These are phyloP conservation scores for Mycena rosella DNA, from an alignment of 768 basidiomycete genomes.

Conservation along the genomic window DNA sequence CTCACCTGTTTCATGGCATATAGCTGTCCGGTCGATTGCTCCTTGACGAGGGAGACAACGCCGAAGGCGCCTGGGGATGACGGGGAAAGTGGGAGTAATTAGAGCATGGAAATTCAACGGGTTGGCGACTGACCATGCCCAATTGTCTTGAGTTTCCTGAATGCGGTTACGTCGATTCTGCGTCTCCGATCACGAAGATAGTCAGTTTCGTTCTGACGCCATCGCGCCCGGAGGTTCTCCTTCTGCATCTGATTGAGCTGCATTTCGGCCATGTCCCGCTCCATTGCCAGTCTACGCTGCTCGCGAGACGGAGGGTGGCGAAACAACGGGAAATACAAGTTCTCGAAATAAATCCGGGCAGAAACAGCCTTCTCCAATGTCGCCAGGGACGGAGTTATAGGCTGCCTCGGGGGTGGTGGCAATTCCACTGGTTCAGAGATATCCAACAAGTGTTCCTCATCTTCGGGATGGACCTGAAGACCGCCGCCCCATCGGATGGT, in stretches of 20 bases:
- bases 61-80: constrained; percentile 86
- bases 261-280: constrained; percentile 86
- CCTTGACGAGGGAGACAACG: constrained; percentile 92
- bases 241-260: constrained; percentile 78
- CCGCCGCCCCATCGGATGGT: constrained; percentile 71
- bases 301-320: constrained; percentile 90
- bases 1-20: constrained; percentile 97
- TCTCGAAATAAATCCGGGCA: constrained; percentile 94
- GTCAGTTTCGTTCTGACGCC: constrained; percentile 91
- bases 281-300: constrained; percentile 87
- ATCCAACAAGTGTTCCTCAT: constrained; percentile 61
- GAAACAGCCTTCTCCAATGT: constrained; percentile 96
- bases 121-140: constrained; percentile 78
- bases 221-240: constrained; percentile 76
- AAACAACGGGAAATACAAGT: constrained; percentile 87
- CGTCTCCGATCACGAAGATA: constrained; percentile 87
- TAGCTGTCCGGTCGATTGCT: constrained; percentile 81
- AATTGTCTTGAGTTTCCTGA: constrained; percentile 92
- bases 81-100: constrained; percentile 34
- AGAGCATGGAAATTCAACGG: background rate
- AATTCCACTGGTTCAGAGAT: constrained; percentile 45
- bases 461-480: constrained; percentile 75
- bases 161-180: constrained; percentile 87
- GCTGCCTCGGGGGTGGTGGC: constrained; percentile 60
- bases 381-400: constrained; percentile 86